Conservation (phyloP, 495 filamentous ascomycete genomes). For the Delitschia confertaspora region DNA sequence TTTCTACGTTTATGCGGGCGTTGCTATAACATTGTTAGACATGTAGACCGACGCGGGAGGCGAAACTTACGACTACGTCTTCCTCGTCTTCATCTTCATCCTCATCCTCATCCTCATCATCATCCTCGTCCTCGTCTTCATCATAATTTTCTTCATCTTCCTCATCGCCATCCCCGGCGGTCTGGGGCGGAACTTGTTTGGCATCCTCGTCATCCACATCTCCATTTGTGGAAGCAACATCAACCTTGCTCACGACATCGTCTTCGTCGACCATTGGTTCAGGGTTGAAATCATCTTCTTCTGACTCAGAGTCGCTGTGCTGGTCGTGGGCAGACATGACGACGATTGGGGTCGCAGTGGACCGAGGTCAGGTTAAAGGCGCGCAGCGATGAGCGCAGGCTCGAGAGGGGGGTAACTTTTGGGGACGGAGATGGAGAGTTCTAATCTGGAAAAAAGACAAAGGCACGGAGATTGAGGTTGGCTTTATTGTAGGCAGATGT, state of each 20-base stretch:
- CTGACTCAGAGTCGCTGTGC: slow-evolving; percentile 61
- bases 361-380: too few species aligned
- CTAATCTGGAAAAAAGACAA: too few species aligned
- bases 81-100: slow-evolving; percentile 29
- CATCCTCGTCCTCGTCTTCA: slow-evolving; percentile 34
- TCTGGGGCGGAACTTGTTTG: slow-evolving; percentile 21
- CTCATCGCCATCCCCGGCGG: slow-evolving; percentile 47
- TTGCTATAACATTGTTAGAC: slow-evolving; percentile 40
- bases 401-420: too few species aligned
- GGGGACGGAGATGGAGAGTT: too few species aligned
- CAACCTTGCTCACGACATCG: too few species aligned
- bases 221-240: background rate
- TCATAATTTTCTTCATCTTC: slow-evolving; percentile 31
- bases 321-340: slow-evolving; percentile 30
- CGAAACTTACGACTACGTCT: slow-evolving; percentile 15
- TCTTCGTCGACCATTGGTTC: slow-evolving; percentile 55
- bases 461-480: too few species aligned
- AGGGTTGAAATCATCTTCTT: slow-evolving; percentile 78
- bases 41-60: background rate
- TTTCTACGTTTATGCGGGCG: slow-evolving; percentile 71
- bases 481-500: too few species aligned
- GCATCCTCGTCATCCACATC: too few species aligned
- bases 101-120: slow-evolving; percentile 30
- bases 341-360: too few species aligned
- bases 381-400: too few species aligned